A percentile compares a stretch with the other conserved stretches of the same genome.
Conservation (phyloP, 2,329 filamentous ascomycete genomes). For the Sporothrix brunneoviolacea region DNA sequence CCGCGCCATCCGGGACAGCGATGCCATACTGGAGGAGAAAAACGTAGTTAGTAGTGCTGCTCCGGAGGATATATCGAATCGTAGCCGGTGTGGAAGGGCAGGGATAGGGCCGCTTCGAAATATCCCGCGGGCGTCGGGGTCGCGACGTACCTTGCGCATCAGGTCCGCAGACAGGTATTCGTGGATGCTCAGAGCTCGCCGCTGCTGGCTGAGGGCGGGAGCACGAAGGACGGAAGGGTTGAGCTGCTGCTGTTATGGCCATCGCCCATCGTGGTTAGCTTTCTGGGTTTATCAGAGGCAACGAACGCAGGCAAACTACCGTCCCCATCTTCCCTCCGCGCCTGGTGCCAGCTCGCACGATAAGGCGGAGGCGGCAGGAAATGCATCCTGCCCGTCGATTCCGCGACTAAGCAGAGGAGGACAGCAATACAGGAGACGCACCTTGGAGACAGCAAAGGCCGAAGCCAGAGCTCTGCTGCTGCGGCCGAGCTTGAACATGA, state of each 20-base stretch:
- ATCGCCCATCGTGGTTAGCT: too few species aligned
- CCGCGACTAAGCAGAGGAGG: constrained; percentile 4
- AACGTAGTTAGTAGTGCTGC: not conserved
- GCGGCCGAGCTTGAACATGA: constrained; percentile 85
- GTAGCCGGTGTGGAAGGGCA: too few species aligned
- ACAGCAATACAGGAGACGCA: constrained; percentile 30
- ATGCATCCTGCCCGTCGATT: too few species aligned
- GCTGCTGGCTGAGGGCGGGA: constrained; percentile 64
- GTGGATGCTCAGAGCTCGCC: constrained; percentile 89
- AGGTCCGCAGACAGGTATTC: constrained; percentile 96
- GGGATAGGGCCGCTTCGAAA: too few species aligned
- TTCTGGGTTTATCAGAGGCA: too few species aligned
- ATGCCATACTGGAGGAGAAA: constrained; percentile 69
- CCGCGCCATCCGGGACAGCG: constrained; percentile 82
- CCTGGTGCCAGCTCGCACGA: too few species aligned
- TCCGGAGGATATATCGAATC: too few species aligned
- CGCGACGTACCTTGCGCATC: constrained; percentile 57
- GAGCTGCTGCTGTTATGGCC: constrained; percentile 34
- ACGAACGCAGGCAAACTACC: too few species aligned
- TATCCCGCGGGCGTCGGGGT: not conserved
- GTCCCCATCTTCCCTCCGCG: too few species aligned
- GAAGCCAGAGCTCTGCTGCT: constrained; percentile 73
- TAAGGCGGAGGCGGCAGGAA: too few species aligned
- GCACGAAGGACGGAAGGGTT: constrained; percentile 44
- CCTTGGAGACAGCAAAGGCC: constrained; percentile 71